Conservation (phyloP, 2,329 filamentous ascomycete species). For the Coniochaeta prunicola region DNA sequence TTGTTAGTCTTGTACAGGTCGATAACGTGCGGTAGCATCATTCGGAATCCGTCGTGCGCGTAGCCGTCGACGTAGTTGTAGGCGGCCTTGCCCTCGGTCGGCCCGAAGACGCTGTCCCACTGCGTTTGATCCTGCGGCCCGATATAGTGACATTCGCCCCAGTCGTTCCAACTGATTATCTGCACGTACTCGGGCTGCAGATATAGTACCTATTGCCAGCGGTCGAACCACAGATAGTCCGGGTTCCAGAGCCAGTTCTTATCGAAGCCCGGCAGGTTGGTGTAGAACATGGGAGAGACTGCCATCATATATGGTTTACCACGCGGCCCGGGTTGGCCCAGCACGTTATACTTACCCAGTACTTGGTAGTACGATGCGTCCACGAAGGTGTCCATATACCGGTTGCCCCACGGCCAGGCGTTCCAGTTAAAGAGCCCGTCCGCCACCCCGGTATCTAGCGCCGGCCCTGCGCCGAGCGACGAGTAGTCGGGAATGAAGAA, state of each 20-base stretch:
- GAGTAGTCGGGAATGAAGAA: conserved; percentile 9
- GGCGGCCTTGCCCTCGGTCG: conserved; percentile 31
- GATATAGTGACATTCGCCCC: conserved; percentile 46
- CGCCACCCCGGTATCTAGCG: not conserved
- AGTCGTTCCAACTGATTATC: conserved; percentile 42
- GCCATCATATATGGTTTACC: conserved; percentile 9
- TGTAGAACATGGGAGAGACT: conserved; percentile 8
- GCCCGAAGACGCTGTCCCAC: conserved; percentile 22
- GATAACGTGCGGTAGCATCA: conserved; percentile 43
- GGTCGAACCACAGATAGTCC: conserved; percentile 53
- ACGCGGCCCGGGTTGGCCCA: no score
- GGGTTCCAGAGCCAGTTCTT: conserved; percentile 17
- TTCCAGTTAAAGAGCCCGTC: conserved; percentile 6
- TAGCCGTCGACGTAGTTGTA: conserved; percentile 37
- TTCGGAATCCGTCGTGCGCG: conserved; percentile 42
- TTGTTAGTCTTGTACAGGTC: conserved; percentile 39
- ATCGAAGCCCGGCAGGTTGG: not conserved
- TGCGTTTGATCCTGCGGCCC: conserved; percentile 33
- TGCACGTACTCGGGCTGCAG: conserved; percentile 19
- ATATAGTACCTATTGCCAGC: conserved; percentile 43
- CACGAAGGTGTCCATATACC: not conserved
- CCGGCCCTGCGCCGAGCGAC: not conserved
- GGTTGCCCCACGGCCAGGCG: conserved; percentile 5
- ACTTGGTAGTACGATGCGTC: conserved; percentile 1
- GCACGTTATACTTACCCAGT: no score